Evolutionary conservation across 352 stramenopile species (phyloP).

Genomic region (Globisporangium ultimum): DNA sequence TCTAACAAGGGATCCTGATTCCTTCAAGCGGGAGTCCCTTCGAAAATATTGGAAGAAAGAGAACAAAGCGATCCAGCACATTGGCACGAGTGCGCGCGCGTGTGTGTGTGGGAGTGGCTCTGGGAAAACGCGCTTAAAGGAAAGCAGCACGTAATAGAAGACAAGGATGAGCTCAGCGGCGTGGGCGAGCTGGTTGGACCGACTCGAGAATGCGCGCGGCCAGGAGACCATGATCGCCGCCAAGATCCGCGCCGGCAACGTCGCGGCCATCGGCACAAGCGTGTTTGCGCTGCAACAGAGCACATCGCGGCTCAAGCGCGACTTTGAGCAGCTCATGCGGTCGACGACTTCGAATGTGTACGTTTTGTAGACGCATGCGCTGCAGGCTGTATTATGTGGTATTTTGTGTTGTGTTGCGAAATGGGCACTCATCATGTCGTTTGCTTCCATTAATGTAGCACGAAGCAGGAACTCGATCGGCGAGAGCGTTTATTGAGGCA

Average conservation of each 20-base stretch:
- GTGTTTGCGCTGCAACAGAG: conserved; percentile 85
- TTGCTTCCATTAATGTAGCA: conserved; percentile 24
- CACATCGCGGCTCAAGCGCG: conserved; percentile 69
- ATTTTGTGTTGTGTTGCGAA: background rate
- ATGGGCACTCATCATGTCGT: background rate
- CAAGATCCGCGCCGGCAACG: conserved; percentile 70
- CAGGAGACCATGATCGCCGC: conserved; percentile 59
- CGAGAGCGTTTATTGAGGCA: conserved; percentile 61
- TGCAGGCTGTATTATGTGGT: background rate
- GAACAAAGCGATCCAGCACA: conserved; percentile 9
- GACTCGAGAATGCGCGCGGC: conserved; percentile 66
- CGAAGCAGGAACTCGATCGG: conserved; percentile 65
- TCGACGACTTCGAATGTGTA: conserved; percentile 48
- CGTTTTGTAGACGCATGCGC: conserved; percentile 5
- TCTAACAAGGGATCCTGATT: conserved; percentile 11
- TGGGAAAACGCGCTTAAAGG: background rate
- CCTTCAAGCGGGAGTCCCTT: conserved; percentile 4
- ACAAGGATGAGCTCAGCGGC: conserved; percentile 56
- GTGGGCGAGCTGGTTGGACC: conserved; percentile 80
- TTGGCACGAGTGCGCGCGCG: background rate
- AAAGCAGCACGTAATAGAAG: background rate
- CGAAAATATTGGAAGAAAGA: conserved; percentile 7
- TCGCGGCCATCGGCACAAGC: conserved; percentile 62
- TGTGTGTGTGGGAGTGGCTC: background rate
- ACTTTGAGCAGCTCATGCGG: conserved; percentile 78